These are phyloP conservation scores for Aspergillus spinulosporus DNA, from an alignment of 2,329 filamentous ascomycete species.

Conservation along the genomic window DNA sequence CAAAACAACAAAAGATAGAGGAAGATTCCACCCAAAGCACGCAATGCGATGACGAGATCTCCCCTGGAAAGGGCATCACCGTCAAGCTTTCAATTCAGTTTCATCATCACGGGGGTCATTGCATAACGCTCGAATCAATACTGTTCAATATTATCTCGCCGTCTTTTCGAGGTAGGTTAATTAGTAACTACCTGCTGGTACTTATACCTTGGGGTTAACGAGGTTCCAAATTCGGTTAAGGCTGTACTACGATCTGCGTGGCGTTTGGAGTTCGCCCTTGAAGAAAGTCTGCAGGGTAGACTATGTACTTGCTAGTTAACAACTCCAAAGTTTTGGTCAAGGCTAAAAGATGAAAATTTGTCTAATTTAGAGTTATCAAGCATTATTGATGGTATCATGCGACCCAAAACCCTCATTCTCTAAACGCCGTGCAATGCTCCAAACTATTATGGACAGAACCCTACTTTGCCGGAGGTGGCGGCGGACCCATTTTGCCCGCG, in stretches of 20 bases:
- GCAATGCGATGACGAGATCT: slow-evolving; percentile 22
- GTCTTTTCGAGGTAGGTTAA: background rate
- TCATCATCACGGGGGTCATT: background rate
- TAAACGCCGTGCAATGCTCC: slow-evolving; percentile 24
- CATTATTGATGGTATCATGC: slow-evolving; percentile 30
- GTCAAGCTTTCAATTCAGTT: background rate
- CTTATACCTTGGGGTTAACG: background rate
- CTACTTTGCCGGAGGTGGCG: slow-evolving; percentile 35
- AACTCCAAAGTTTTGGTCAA: background rate
- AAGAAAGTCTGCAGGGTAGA: background rate
- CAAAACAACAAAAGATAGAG: slow-evolving; percentile 4
- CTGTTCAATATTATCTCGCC: background rate
- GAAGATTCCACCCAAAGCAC: slow-evolving; percentile 22
- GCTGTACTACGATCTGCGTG: background rate
- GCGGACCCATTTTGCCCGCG: slow-evolving; percentile 55
- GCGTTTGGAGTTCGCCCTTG: background rate
- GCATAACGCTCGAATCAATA: background rate
- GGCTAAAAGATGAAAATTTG: background rate
- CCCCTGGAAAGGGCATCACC: slow-evolving; percentile 6
- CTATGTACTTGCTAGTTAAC: background rate
- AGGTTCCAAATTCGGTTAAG: background rate
- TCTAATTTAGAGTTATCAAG: slow-evolving; percentile 14
- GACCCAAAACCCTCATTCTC: slow-evolving; percentile 13
- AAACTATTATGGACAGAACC: slow-evolving; percentile 17
- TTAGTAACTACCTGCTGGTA: background rate